Evolutionary conservation across 2,329 filamentous ascomycete genomes (phyloP).

Genomic region (Cladosporium sp.): DNA sequence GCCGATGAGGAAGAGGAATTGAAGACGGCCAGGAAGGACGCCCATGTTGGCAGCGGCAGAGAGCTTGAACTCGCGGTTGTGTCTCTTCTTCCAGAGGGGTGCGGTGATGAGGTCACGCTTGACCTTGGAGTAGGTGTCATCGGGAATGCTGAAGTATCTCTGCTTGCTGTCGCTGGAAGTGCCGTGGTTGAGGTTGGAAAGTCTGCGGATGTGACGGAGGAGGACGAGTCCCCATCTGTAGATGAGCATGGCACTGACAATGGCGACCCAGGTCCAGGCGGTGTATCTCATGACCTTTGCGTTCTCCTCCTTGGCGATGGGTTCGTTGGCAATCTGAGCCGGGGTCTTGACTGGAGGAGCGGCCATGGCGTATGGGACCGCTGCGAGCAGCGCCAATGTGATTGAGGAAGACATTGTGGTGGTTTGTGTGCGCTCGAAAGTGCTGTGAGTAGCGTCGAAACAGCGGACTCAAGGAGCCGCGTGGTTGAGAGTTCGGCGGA

Average conservation of each 20-base stretch:
- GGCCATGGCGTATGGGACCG: conserved; percentile 12
- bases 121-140: conserved; percentile 42
- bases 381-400: conserved; percentile 10
- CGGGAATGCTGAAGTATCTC: conserved; percentile 68
- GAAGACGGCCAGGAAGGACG: conserved; percentile 46
- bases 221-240: conserved; percentile 63
- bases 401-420: conserved; percentile 6
- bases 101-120: conserved; percentile 46
- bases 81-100: conserved; percentile 44
- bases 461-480: conserved; percentile 6
- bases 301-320: conserved; percentile 23
- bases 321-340: conserved; percentile 7
- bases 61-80: conserved; percentile 50
- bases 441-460: neutral
- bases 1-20: conserved; percentile 43
- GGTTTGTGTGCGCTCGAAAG: neutral
- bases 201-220: conserved; percentile 64
- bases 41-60: conserved; percentile 47
- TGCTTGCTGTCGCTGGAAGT: conserved; percentile 51
- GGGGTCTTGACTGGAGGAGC: conserved; percentile 8
- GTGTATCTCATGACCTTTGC: conserved; percentile 32
- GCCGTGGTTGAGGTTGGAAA: conserved; percentile 74
- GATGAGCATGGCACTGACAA: conserved; percentile 59
- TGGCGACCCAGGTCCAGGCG: conserved; percentile 52
- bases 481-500: neutral